Conservation (phyloP, 192 early-diverging fungal genomes). For the Linnemannia hyalina region DNA sequence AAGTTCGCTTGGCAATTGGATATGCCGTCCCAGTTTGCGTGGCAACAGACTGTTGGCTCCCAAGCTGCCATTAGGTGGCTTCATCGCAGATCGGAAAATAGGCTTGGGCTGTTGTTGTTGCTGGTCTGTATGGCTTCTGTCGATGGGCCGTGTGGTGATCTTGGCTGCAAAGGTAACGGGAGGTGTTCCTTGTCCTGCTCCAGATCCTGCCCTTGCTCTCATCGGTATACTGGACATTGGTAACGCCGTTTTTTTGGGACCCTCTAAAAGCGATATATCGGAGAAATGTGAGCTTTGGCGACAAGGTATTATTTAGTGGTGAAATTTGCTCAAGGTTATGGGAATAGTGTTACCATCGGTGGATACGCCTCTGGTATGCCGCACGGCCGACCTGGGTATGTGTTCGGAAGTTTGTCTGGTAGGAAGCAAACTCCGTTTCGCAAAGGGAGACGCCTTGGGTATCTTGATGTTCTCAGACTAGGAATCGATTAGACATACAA, state of each 20-base stretch:
- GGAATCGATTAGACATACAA: neutral
- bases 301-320: neutral
- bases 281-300: neutral
- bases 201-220: neutral
- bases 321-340: no score
- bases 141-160: neutral
- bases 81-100: conserved; percentile 41
- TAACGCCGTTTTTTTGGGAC: neutral
- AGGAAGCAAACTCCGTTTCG: neutral
- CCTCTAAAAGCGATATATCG: conserved; percentile 5
- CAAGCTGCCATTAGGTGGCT: conserved; percentile 8
- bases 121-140: neutral
- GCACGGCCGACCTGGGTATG: neutral
- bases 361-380: conserved; percentile 1
- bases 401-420: neutral
- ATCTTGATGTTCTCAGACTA: conserved; percentile 4
- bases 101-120: conserved; percentile 5
- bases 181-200: neutral
- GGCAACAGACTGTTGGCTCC: neutral
- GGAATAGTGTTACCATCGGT: conserved; percentile 22
- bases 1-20: conserved; percentile 40
- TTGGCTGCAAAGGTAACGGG: neutral
- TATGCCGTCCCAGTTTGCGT: conserved; percentile 44
- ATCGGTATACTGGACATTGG: conserved; percentile 8
- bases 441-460: conserved; percentile 24